phyloP scores from a whole-genome alignment of 2,329 filamentous ascomycete genomes.

The Exophiala xenobiotica region DNA sequence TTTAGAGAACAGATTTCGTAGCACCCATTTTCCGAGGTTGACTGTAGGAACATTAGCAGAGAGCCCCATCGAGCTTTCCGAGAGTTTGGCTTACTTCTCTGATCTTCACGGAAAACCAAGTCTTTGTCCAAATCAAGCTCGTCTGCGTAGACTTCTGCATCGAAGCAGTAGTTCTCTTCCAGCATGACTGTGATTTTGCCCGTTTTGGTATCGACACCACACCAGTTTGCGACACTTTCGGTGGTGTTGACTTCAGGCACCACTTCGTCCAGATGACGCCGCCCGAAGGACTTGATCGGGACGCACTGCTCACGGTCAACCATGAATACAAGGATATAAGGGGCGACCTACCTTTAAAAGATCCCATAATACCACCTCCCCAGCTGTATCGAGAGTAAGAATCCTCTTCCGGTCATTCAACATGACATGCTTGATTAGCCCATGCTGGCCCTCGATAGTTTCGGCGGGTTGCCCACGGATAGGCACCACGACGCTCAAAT shows the following conservation, averaged over 20 bases:
- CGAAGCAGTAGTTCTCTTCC: slow-evolving; percentile 94
- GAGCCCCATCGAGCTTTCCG: no score
- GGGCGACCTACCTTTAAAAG: slow-evolving; percentile 67
- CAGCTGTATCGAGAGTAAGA: slow-evolving; percentile 88
- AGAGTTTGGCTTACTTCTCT: slow-evolving; percentile 67
- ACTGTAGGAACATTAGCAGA: slow-evolving; percentile 54
- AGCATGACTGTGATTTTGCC: slow-evolving; percentile 86
- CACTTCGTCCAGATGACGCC: slow-evolving; percentile 89
- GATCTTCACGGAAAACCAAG: slow-evolving; percentile 85
- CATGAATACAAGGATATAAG: not conserved
- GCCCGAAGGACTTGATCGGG: slow-evolving; percentile 88
- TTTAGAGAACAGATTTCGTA: slow-evolving; percentile 86
- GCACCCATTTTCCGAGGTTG: slow-evolving; percentile 93
- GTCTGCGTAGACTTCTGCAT: slow-evolving; percentile 95
- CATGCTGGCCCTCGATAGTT: slow-evolving; percentile 92
- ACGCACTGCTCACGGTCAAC: slow-evolving; percentile 60
- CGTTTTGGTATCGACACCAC: slow-evolving; percentile 88
- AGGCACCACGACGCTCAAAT: slow-evolving; percentile 55
- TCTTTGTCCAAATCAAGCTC: slow-evolving; percentile 72
- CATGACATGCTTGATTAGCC: slow-evolving; percentile 87
- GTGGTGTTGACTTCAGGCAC: slow-evolving; percentile 80
- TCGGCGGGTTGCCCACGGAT: slow-evolving; percentile 69
- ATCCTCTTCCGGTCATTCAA: slow-evolving; percentile 88
- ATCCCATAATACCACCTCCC: slow-evolving; percentile 94
- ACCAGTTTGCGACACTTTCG: slow-evolving; percentile 93